Percentiles rank a stretch among this genome's conserved stretches.
Conservation (phyloP, 1,284 basidiomycete genomes). For the Butyriboletus regius region DNA sequence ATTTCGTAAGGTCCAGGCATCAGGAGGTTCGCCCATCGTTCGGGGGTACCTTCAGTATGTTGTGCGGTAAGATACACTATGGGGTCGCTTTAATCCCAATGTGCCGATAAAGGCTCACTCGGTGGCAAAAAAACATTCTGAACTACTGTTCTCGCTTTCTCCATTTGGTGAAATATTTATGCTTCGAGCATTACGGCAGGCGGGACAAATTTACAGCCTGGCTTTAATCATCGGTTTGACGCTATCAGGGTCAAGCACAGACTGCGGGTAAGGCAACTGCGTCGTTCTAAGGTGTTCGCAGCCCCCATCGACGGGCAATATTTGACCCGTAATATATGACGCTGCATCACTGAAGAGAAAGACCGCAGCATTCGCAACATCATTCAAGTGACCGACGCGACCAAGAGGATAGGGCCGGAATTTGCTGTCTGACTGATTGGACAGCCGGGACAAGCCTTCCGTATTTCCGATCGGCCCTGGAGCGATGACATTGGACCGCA, state of each 20-base stretch:
- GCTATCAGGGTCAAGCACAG: constrained; percentile 54
- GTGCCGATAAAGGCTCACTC: not conserved
- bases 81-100: too few relatives aligned
- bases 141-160: too few relatives aligned
- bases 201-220: constrained; percentile 27
- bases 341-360: constrained; percentile 89
- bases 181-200: too few relatives aligned
- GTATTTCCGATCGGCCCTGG: constrained; percentile 82
- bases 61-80: too few relatives aligned
- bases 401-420: constrained; percentile 47
- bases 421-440: constrained; percentile 33
- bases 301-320: constrained; percentile 64
- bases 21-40: too few relatives aligned
- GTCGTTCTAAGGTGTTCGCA: constrained; percentile 47
- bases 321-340: constrained; percentile 70
- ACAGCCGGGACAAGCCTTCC: constrained; percentile 68
- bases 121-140: not conserved
- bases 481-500: constrained; percentile 86
- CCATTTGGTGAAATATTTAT: too few relatives aligned
- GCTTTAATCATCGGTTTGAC: constrained; percentile 38
- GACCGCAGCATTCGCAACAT: constrained; percentile 74
- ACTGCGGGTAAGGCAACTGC: constrained; percentile 57
- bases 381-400: constrained; percentile 59
- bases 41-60: too few relatives aligned
- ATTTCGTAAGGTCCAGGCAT: too few relatives aligned